Base-by-base conservation (phyloP, 2,329 filamentous ascomycete genomes). In the Sodiomyces alkalinus region DNA sequence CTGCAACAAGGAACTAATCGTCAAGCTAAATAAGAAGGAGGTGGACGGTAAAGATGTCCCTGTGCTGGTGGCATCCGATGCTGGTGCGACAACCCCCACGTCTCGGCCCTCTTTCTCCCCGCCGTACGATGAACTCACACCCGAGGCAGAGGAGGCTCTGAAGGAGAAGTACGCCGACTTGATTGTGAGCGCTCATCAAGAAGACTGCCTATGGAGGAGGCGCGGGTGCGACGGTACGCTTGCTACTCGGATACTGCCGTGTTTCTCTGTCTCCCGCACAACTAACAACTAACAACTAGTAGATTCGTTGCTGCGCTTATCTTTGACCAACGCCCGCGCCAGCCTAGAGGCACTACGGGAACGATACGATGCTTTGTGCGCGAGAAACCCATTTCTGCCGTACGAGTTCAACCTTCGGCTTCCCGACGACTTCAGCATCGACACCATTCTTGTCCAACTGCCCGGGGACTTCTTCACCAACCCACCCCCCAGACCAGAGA, bases 201-300 rank as follows among this genome's bases (percentile, higher is more conserved):
- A 83, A 29, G 74, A 74, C 36, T 98, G 87, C 46, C 61, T 90
- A 12, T 98, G 87, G 90, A 71, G 74, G 41, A 80, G 73, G 47
- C 73, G 73, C 34, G 85, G 83, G n/a, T 94, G 86, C 48, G 85
- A 92, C 52, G 74, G 79, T 82, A 59, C 4, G 11, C 4, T 35
- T 28, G 18, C 11, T 22, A 11, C 4, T 8, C 13, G 20, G 9
- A n/a, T 10, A 7, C 14, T 22, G n/a, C n/a, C n/a, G n/a, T n/a
- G n/a, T n/a, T n/a, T n/a, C n/a, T 7, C 4, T n/a, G 7, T 11
- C 19, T 13, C 16, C 17, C 9, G 11, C 19, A 11, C 19, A 20
- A 3, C 15, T 9, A 12, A 19, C n/a, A 8, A 9, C 13, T 16
- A n/a, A n/a, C 30, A 43, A 35, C 11, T 28, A 42, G 4, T 27